Evolutionary conservation across 1,284 basidiomycete species (phyloP).

Genomic region (Microbotryomycetes sp.): DNA sequence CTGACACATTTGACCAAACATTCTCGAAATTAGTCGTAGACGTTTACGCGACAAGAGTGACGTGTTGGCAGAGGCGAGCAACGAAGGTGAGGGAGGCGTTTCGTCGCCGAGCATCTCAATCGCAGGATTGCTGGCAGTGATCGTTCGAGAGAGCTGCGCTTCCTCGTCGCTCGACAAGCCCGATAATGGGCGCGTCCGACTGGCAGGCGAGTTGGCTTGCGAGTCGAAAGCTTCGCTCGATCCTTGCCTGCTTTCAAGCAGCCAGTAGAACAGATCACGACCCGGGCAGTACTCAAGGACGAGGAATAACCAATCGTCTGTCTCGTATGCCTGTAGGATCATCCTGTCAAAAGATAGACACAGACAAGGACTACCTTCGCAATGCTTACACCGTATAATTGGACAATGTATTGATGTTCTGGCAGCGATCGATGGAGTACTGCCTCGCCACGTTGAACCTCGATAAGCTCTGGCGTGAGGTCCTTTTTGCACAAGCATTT

Average conservation of each 20-base stretch:
- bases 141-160: conserved; percentile 20
- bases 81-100: conserved; percentile 87
- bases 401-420: conserved; percentile 88
- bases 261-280: conserved; percentile 84
- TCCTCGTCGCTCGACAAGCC: conserved; percentile 16
- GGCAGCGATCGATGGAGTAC: conserved; percentile 91
- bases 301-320: conserved; percentile 67
- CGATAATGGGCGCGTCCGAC: not conserved
- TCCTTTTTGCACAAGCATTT: conserved; percentile 93
- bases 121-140: conserved; percentile 25
- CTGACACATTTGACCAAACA: conserved; percentile 98
- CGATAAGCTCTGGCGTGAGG: conserved; percentile 75
- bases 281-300: conserved; percentile 90
- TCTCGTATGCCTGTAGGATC: conserved; percentile 62
- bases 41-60: conserved; percentile 79
- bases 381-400: conserved; percentile 54
- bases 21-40: conserved; percentile 82
- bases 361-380: not conserved
- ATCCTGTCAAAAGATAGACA: not conserved
- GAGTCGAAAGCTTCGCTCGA: conserved; percentile 25
- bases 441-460: conserved; percentile 83
- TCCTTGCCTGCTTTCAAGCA: conserved; percentile 53
- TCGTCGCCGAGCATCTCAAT: conserved; percentile 34
- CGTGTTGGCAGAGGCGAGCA: conserved; percentile 73
- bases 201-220: conserved; percentile 6